phyloP scores from a whole-genome alignment of 352 stramenopile species.

The Phytophthora sp. region DNA sequence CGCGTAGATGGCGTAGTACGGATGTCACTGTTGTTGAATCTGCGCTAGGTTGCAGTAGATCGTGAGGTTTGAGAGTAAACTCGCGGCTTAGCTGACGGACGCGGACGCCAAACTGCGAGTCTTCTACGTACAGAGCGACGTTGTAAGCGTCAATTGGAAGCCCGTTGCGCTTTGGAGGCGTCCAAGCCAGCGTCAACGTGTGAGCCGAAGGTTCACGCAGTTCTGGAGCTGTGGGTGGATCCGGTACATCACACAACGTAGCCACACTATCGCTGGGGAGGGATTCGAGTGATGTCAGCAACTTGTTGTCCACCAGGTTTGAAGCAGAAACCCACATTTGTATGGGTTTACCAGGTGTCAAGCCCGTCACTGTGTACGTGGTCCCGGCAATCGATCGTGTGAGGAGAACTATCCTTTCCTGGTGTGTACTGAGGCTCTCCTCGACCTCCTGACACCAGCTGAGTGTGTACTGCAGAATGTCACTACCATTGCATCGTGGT shows the following conservation, averaged over 20 bases:
- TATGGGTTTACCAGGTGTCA: conserved; percentile 49
- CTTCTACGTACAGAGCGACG: conserved; percentile 54
- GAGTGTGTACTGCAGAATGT: conserved; percentile 75
- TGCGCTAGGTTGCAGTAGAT: conserved; percentile 29
- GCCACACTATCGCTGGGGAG: conserved; percentile 33
- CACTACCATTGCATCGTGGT: conserved; percentile 69
- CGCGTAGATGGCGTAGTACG: conserved; percentile 44
- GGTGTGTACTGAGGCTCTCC: not conserved
- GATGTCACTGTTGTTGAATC: conserved; percentile 6
- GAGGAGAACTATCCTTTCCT: conserved; percentile 42
- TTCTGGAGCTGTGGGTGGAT: conserved; percentile 31
- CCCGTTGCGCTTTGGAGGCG: conserved; percentile 57
- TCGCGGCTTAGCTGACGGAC: conserved; percentile 51
- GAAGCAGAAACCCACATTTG: conserved; percentile 59
- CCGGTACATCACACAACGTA: conserved; percentile 62
- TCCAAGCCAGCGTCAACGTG: conserved; percentile 47
- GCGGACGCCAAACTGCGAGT: conserved; percentile 64
- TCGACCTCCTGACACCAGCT: conserved; percentile 49
- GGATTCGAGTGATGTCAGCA: conserved; percentile 57
- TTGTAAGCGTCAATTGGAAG: conserved; percentile 53
- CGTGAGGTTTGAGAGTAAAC: conserved; percentile 27
- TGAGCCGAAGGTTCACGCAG: conserved; percentile 45
- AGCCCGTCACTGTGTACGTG: conserved; percentile 42
- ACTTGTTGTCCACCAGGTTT: conserved; percentile 67
- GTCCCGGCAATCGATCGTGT: conserved; percentile 60